A percentile compares a stretch with the other conserved stretches of the same genome.
These are phyloP conservation scores for Candida odintsovae DNA, from an alignment of 805 yeast species.

Conservation along the genomic window DNA sequence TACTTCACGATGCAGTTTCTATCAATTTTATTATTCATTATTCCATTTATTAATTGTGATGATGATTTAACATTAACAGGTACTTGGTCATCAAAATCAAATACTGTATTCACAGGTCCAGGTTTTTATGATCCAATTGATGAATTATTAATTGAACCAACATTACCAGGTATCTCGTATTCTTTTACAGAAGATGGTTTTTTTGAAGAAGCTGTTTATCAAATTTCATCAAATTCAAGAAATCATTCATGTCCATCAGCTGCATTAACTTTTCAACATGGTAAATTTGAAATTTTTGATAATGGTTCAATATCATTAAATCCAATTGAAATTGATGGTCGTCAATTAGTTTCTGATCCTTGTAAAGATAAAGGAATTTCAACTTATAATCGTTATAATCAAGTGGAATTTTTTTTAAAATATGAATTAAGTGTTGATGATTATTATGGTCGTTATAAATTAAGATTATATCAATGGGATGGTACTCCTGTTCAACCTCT, in stretches of 20 bases:
- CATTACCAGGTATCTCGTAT: conserved; percentile 88
- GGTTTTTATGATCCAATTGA: conserved; percentile 95
- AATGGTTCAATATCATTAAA: conserved; percentile 66
- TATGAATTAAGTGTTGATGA: conserved; percentile 60
- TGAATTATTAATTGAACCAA: conserved; percentile 91
- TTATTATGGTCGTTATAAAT: conserved; percentile 78
- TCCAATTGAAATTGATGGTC: conserved; percentile 85
- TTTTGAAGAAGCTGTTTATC: conserved; percentile 86
- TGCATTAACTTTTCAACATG: conserved; percentile 82
- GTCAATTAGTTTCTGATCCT: conserved; percentile 86
- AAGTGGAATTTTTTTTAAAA: conserved; percentile 51
- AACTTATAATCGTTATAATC: conserved; percentile 65
- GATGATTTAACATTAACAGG: conserved; percentile 47
- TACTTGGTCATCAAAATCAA: conserved; percentile 93
- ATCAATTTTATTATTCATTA: not conserved
- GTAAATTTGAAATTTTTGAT: conserved; percentile 54
- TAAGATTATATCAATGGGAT: conserved; percentile 69
- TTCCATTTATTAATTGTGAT: not conserved
- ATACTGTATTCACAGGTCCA: conserved; percentile 94
- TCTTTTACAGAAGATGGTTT: conserved; percentile 91
- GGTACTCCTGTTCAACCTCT: conserved; percentile 82
- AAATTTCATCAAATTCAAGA: conserved; percentile 61
- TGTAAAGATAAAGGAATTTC: conserved; percentile 62
- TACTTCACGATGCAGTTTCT: not conserved
- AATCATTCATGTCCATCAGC: conserved; percentile 84